These are phyloP conservation scores for Paramyrothecium sp. DNA, from an alignment of 2,329 filamentous ascomycete species.

Conservation along the genomic window DNA sequence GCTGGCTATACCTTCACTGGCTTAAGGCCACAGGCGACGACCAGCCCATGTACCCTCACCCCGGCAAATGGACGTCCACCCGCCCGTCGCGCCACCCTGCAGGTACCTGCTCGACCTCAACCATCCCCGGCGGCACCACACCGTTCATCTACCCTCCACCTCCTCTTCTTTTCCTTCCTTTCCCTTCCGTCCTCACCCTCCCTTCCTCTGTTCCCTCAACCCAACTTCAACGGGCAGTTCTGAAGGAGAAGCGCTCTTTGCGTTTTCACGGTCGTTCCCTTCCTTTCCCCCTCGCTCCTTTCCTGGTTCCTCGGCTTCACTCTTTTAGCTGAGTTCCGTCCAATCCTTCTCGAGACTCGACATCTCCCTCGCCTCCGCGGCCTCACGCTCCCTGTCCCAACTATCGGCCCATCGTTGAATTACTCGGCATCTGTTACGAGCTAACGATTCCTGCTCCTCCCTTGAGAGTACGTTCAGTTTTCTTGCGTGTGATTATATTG, in stretches of 20 bases:
- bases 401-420: background rate
- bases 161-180: background rate
- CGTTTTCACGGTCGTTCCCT: constrained; percentile 21
- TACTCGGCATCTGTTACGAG: background rate
- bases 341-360: constrained; percentile 28
- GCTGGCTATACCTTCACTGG: too few species aligned
- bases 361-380: background rate
- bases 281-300: constrained; percentile 23
- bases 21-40: too few species aligned
- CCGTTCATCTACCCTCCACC: constrained; percentile 6
- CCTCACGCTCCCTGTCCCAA: constrained; percentile 1
- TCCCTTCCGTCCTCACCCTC: background rate
- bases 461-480: constrained; percentile 23
- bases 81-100: too few species aligned
- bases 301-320: constrained; percentile 38
- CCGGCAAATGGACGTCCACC: too few species aligned
- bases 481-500: constrained; percentile 13
- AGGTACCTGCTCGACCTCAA: too few species aligned
- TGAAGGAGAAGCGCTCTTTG: constrained; percentile 9
- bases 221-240: background rate
- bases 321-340: constrained; percentile 40
- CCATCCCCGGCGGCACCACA: too few species aligned
- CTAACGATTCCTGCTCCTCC: constrained; percentile 11
- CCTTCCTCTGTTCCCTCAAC: constrained; percentile 1
- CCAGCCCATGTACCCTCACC: too few species aligned